phyloP scores from a whole-genome alignment of 169 alveolate species.

The Cryptosporidium sp. region DNA sequence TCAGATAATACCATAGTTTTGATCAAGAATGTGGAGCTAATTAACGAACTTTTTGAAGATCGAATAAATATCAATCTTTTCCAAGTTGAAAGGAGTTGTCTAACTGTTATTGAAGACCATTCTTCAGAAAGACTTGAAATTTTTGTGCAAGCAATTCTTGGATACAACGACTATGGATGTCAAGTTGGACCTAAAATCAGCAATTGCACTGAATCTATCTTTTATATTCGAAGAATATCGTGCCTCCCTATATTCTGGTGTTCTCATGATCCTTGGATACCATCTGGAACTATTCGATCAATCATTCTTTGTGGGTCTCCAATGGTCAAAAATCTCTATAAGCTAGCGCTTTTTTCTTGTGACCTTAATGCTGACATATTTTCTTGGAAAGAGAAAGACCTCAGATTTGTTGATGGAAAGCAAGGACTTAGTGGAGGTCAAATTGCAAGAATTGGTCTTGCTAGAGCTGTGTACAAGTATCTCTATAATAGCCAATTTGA shows the following conservation, averaged over 20 bases:
- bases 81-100: slow-evolving; percentile 43
- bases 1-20: slow-evolving; percentile 16
- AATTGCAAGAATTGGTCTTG: slow-evolving; percentile 64
- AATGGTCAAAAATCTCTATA: slow-evolving; percentile 22
- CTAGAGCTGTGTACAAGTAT: slow-evolving; percentile 55
- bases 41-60: slow-evolving; percentile 25
- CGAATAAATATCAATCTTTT: slow-evolving; percentile 52
- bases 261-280: slow-evolving; percentile 73
- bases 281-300: slow-evolving; percentile 67
- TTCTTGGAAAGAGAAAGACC: slow-evolving; percentile 66
- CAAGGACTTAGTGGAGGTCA: slow-evolving; percentile 73
- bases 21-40: slow-evolving; percentile 44
- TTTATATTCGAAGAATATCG: slow-evolving; percentile 14
- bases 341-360: slow-evolving; percentile 22
- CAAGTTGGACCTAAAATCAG: slow-evolving; percentile 40
- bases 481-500: not conserved
- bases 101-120: slow-evolving; percentile 60
- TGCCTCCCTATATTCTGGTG: slow-evolving; percentile 65
- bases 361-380: slow-evolving; percentile 39
- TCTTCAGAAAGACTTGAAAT: slow-evolving; percentile 33
- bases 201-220: slow-evolving; percentile 31
- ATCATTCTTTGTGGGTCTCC: slow-evolving; percentile 66
- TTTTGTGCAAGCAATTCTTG: slow-evolving; percentile 52
- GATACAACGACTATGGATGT: slow-evolving; percentile 50
- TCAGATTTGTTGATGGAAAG: slow-evolving; percentile 52